Percentiles rank a stretch among this genome's conserved stretches.
Evolutionary conservation across 768 basidiomycete species (phyloP).

Genomic region (Asterophora lycoperdoides): DNA sequence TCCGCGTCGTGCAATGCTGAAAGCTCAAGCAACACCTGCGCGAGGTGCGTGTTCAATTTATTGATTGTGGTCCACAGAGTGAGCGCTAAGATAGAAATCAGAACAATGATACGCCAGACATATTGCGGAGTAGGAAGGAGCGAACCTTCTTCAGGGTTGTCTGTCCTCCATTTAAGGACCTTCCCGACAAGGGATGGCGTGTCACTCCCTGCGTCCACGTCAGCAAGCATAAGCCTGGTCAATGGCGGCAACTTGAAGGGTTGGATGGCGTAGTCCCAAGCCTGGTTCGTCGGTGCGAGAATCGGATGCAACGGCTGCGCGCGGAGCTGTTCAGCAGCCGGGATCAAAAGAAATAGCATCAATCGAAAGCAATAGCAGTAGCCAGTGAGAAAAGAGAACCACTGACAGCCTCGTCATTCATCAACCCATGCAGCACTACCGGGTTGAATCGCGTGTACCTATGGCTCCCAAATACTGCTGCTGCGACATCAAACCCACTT

Average conservation of each 20-base stretch:
- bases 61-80: constrained; percentile 64
- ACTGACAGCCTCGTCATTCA: constrained; percentile 51
- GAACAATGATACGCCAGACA: not conserved
- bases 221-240: constrained; percentile 84
- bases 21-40: constrained; percentile 47
- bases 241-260: constrained; percentile 81
- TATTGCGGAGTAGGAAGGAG: not conserved
- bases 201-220: constrained; percentile 94
- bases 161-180: constrained; percentile 85
- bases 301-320: constrained; percentile 40
- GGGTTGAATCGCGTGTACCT: constrained; percentile 87
- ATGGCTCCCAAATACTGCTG: constrained; percentile 93
- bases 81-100: constrained; percentile 40
- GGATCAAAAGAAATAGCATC: not conserved
- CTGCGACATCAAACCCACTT: constrained; percentile 93
- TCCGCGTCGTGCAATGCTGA: constrained; percentile 46
- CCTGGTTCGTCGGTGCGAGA: constrained; percentile 58
- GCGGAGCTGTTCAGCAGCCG: constrained; percentile 1
- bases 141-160: constrained; percentile 53
- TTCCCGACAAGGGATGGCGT: constrained; percentile 92
- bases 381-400: not conserved
- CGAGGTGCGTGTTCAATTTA: constrained; percentile 56
- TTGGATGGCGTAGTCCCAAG: constrained; percentile 70
- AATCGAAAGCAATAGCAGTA: not conserved
- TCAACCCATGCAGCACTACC: constrained; percentile 57